Conservation (phyloP, 2,329 filamentous ascomycete genomes). For the Aschersonia sp. region DNA sequence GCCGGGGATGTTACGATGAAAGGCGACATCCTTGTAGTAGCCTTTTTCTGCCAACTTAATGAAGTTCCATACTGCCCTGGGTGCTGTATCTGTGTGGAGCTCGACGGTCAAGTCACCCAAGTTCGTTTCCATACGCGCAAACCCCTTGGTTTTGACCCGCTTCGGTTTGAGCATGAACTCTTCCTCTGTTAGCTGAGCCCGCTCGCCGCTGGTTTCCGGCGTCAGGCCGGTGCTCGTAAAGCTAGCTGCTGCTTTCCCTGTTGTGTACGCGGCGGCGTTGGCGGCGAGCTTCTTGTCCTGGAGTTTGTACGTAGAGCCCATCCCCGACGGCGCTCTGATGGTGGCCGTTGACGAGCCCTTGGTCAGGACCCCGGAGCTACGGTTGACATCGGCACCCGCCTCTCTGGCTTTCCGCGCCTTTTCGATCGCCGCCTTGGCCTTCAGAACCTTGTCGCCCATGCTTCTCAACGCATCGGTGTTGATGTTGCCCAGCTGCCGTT, state of each 20-base stretch:
- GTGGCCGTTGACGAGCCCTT: slow-evolving; percentile 15
- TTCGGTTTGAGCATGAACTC: slow-evolving; percentile 93
- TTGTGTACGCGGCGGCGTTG: slow-evolving; percentile 84
- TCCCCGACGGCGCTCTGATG: background rate
- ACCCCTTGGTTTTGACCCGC: slow-evolving; percentile 79
- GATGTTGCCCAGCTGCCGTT: slow-evolving; percentile 52
- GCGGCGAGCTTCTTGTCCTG: slow-evolving; percentile 50
- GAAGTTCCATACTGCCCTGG: slow-evolving; percentile 95
- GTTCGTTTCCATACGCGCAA: slow-evolving; percentile 78
- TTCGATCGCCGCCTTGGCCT: slow-evolving; percentile 87
- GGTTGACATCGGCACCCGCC: slow-evolving; percentile 43
- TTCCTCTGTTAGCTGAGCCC: slow-evolving; percentile 79
- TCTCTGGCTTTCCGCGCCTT: slow-evolving; percentile 66
- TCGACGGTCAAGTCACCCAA: slow-evolving; percentile 78
- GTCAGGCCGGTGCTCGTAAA: slow-evolving; percentile 93
- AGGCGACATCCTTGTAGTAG: slow-evolving; percentile 72
- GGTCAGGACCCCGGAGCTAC: slow-evolving; percentile 27
- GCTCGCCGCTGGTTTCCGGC: slow-evolving; percentile 75
- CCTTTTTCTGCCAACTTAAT: slow-evolving; percentile 75
- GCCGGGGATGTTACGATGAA: slow-evolving; percentile 86
- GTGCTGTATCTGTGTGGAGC: slow-evolving; percentile 79
- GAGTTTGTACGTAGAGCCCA: slow-evolving; percentile 17
- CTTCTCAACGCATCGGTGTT: slow-evolving; percentile 72
- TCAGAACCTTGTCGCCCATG: slow-evolving; percentile 66
- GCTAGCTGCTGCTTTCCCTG: slow-evolving; percentile 78